Base-by-base conservation (phyloP, 2,329 filamentous ascomycete species). In the Lecanoromycetidae sp. region DNA sequence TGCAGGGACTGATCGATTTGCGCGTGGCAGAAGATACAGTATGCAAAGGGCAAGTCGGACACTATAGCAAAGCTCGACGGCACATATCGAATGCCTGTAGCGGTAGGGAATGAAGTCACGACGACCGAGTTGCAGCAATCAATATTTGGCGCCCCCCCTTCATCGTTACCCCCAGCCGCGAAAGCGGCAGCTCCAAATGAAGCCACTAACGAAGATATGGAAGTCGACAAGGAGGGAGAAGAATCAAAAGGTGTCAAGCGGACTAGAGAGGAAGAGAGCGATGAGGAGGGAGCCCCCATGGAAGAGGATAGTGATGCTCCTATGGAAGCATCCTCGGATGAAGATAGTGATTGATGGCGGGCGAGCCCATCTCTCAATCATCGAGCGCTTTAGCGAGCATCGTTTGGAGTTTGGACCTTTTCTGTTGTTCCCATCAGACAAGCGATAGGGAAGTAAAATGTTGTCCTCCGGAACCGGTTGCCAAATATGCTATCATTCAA, bases 51-150 rank as follows among this genome's bases (percentile, higher is more conserved):
- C 48, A 90, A 90, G 61, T 95, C 88, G 3, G 75, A 94, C 63
- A 82, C 84, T 20, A 79, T 98, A 52, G 79, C 87, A 27, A 94
- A 94, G 65, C 79, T 98, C 44, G 88, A 94, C 56, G 91, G 91
- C 53, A 90, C 86, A 12, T 94, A 87, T 67, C 80, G 81, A 60
- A 74, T 84, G 56, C 79, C 85, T 12, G 65, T 66, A 10, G 67
- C 71, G 23, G 71, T 68, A 23, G 71, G 74, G 47, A 68, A 70
- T 44, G 70, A 68, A 33, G 75, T 78, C 44, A 75, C 78, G 57
- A 76, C 83, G 56, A 87, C 82, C 3, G 81, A 84, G 55, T 71
- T 85, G 37, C 83, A 87, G 61, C 82, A 84, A 61, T 84, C 80
- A 60, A 86, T 91, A 57, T 88, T 90, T 70, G 82, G 80, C 59